Evolutionary conservation across 1,139 yeast species (phyloP).

Genomic region (Taiozyma sp.): DNA sequence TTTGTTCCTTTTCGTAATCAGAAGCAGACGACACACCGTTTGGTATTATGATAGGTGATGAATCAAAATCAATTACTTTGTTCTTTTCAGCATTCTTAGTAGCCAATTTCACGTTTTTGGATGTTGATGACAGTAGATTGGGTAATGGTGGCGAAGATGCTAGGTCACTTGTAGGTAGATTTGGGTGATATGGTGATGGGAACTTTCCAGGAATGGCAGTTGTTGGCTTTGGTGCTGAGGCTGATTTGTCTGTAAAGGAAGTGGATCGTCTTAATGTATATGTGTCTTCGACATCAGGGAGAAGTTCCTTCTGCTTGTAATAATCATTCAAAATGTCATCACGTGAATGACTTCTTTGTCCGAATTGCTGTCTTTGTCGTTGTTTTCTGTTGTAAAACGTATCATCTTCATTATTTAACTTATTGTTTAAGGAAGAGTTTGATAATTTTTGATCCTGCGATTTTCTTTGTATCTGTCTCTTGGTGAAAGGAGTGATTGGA

Average conservation of each 20-base stretch:
- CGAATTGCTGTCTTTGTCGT: not conserved
- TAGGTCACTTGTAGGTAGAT: constrained; percentile 5
- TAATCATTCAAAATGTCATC: not conserved
- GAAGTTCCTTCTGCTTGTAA: constrained; percentile 3
- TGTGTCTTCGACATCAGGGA: constrained; percentile 3
- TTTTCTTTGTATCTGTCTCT: constrained; percentile 12
- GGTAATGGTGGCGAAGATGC: constrained; percentile 15
- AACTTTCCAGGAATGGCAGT: constrained; percentile 6
- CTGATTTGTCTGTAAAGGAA: not conserved
- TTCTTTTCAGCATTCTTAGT: constrained; percentile 17
- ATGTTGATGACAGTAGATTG: constrained; percentile 11
- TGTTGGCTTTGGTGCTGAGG: not conserved
- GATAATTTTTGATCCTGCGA: constrained; percentile 4
- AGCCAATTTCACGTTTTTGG: constrained; percentile 19
- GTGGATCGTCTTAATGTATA: constrained; percentile 2
- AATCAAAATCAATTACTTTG: constrained; percentile 6
- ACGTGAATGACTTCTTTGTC: not conserved
- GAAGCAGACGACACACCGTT: not conserved
- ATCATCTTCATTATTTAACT: not conserved
- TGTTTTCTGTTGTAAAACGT: not conserved
- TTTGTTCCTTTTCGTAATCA: constrained; percentile 7
- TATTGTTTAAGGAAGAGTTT: not conserved
- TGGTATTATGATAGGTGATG: constrained; percentile 9
- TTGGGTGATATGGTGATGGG: constrained; percentile 12
- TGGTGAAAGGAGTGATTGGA: constrained; percentile 21